phyloP scores from a whole-genome alignment of 352 stramenopile genomes.

The Blastocystis sp. region DNA sequence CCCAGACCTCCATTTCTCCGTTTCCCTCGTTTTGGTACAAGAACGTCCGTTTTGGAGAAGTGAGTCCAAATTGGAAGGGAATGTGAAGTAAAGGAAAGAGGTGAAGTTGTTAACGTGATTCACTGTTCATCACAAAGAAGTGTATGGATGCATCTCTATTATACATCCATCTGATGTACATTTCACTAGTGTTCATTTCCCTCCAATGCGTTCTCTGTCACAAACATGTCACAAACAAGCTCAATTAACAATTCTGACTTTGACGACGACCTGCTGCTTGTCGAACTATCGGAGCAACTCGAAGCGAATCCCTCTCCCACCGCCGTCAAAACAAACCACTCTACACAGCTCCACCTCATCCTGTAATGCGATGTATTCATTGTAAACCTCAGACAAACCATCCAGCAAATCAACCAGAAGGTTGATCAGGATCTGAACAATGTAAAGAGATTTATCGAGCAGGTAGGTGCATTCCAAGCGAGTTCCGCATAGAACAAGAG shows the following conservation, averaged over 20 bases:
- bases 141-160: too few relatives aligned
- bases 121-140: too few relatives aligned
- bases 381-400: not conserved
- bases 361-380: not conserved
- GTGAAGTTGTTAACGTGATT: too few relatives aligned
- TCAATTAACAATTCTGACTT: constrained; percentile 13
- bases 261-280: not conserved
- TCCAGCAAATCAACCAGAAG: not conserved
- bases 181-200: too few relatives aligned
- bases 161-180: too few relatives aligned
- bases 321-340: not conserved
- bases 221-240: not conserved
- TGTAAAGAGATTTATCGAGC: not conserved
- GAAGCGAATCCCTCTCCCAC: not conserved
- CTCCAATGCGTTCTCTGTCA: not conserved
- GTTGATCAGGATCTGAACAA: not conserved
- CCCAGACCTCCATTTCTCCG: too few relatives aligned
- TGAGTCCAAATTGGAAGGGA: too few relatives aligned
- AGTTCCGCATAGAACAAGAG: not conserved
- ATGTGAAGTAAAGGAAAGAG: too few relatives aligned
- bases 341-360: not conserved
- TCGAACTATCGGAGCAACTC: constrained; percentile 8
- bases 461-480: not conserved
- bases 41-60: too few relatives aligned
- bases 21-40: too few relatives aligned